Percentiles rank a stretch among this genome's conserved stretches.
phyloP scores from a whole-genome alignment of 2,329 filamentous ascomycete species.

The Cordyceps fumosorosea region DNA sequence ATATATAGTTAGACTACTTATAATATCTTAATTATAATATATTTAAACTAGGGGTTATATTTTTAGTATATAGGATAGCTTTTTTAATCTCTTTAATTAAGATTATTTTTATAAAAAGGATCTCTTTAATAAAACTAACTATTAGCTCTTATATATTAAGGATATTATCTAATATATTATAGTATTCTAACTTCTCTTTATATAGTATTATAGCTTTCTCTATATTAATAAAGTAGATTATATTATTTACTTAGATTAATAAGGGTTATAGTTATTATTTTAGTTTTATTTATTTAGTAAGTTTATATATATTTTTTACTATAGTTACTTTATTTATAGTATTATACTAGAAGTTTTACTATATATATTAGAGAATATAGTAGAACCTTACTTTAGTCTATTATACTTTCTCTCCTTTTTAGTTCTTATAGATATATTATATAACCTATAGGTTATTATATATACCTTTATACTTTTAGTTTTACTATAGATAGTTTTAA shows the following conservation, averaged over 20 bases:
- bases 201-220: not conserved
- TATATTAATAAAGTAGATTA: not conserved
- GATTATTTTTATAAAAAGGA: no score
- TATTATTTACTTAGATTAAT: not conserved
- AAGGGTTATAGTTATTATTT: not conserved
- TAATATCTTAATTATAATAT: no score
- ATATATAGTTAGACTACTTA: no score
- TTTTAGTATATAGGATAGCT: no score
- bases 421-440: not conserved
- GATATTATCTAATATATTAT: no score
- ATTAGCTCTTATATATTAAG: no score
- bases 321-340: not conserved
- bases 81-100: no score
- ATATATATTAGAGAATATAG: not conserved
- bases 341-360: not conserved
- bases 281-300: slow-evolving; percentile 4
- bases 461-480: not conserved
- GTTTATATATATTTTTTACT: not conserved
- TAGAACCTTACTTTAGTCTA: not conserved
- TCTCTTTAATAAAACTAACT: no score
- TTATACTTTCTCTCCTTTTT: not conserved
- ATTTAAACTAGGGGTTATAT: no score
- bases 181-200: no score
- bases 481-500: not conserved
- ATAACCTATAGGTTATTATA: not conserved